phyloP scores from a whole-genome alignment of 768 basidiomycete genomes.

The Melanogaster broomeanus region DNA sequence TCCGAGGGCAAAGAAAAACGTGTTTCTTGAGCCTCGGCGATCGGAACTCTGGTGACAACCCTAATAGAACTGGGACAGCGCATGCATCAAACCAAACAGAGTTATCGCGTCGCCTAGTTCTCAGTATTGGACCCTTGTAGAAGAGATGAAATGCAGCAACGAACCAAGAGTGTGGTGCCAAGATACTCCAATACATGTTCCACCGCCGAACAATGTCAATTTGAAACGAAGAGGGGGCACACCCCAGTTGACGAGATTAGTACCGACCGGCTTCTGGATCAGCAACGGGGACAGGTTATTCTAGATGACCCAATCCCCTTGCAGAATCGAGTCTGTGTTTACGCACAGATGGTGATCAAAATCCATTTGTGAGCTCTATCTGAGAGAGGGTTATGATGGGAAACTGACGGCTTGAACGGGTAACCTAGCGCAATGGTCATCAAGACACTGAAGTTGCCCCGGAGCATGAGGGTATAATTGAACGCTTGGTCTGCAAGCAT shows the following conservation, averaged over 20 bases:
- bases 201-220: slow-evolving; percentile 19
- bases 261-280: slow-evolving; percentile 12
- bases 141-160: not conserved
- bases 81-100: slow-evolving; percentile 31
- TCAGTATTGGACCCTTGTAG: not conserved
- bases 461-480: slow-evolving; percentile 29
- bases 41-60: slow-evolving; percentile 6
- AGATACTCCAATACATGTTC: slow-evolving; percentile 34
- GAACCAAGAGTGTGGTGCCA: slow-evolving; percentile 38
- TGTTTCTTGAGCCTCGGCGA: slow-evolving; percentile 28
- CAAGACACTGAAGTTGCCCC: slow-evolving; percentile 16
- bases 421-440: slow-evolving; percentile 11
- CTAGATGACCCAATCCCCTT: slow-evolving; percentile 29
- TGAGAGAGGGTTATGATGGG: slow-evolving; percentile 4
- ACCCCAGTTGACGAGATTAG: slow-evolving; percentile 16
- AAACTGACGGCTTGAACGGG: not conserved
- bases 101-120: slow-evolving; percentile 29
- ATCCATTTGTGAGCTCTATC: slow-evolving; percentile 27
- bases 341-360: slow-evolving; percentile 10
- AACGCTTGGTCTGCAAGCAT: slow-evolving; percentile 8
- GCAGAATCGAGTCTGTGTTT: slow-evolving; percentile 10
- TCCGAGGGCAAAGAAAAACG: slow-evolving; percentile 13
- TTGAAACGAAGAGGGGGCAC: slow-evolving; percentile 28
- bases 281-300: slow-evolving; percentile 20
- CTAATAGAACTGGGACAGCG: slow-evolving; percentile 32